Percentiles rank a stretch among this genome's conserved stretches.
These are phyloP conservation scores for Mycena alexandri DNA, from an alignment of 768 basidiomycete species.

Conservation along the genomic window DNA sequence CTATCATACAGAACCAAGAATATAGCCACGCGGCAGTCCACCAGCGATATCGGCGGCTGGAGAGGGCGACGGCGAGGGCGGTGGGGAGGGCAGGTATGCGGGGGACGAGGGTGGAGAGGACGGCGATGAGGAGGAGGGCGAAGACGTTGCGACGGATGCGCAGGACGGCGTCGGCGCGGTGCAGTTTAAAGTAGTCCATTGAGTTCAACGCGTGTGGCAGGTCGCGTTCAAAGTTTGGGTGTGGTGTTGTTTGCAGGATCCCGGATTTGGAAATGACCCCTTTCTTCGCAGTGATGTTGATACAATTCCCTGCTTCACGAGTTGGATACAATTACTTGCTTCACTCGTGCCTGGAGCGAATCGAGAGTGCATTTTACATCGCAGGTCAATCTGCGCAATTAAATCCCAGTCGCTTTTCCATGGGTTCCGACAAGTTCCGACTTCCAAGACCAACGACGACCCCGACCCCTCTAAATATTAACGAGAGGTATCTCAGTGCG, in stretches of 20 bases:
- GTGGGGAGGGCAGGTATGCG: slow-evolving; percentile 52
- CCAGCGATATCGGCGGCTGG: slow-evolving; percentile 41
- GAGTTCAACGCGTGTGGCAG: background rate
- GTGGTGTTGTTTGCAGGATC: background rate
- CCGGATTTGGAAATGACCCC: too few relatives aligned
- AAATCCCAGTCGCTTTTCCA: too few relatives aligned
- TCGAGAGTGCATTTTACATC: too few relatives aligned
- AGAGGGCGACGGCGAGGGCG: slow-evolving; percentile 46
- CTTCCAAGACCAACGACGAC: too few relatives aligned
- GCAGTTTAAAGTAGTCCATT: slow-evolving; percentile 55
- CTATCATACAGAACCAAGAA: slow-evolving; percentile 54
- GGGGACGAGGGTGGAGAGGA: slow-evolving; percentile 56
- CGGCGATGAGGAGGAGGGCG: slow-evolving; percentile 47
- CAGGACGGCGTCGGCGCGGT: slow-evolving; percentile 59
- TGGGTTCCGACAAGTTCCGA: too few relatives aligned
- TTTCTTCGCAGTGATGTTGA: too few relatives aligned
- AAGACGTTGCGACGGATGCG: slow-evolving; percentile 55
- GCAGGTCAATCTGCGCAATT: too few relatives aligned
- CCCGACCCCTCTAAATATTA: too few relatives aligned
- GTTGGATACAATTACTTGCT: too few relatives aligned
- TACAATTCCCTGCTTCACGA: too few relatives aligned
- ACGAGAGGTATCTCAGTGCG: too few relatives aligned
- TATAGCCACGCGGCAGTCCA: slow-evolving; percentile 54
- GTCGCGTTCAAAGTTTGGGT: background rate
- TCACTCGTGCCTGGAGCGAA: too few relatives aligned